Base-by-base conservation (phyloP, 139 green algal genomes). In the Chlorella sp. region DNA sequence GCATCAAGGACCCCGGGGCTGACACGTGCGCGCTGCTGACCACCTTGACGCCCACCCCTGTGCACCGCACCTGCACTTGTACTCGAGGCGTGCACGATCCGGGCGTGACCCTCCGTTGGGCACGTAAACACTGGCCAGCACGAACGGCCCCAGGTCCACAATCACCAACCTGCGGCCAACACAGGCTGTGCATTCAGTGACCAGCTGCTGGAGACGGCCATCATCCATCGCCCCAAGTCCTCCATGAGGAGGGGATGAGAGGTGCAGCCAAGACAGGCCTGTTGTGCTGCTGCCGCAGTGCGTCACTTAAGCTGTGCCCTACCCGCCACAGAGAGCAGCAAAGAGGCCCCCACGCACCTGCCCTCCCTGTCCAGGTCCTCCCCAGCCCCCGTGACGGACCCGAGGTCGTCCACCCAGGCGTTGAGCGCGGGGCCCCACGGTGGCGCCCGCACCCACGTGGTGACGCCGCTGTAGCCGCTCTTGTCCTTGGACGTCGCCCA, bases 121-220 rank as follows among this genome's bases (percentile, higher is more conserved):
- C 26, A 87, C 90, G 64, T 96, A 94, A 60, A 92, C 81, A 61
- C 90, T 91, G 49, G 89, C 71, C 32, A 91, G 73, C 51, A 92
- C 87, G 70, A 94, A 84, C 27, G 76, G 50, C 31, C 79, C 83
- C 49, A 89, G 84, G 72, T 94, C 90, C 2, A 84, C 92, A 5
- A 76, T 42, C 4, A 86, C 63, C 23, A 79, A 10, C 62, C 81
- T 81, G 72, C 49, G 55, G 69, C 33, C 36, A 24, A n/a, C n/a
- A n/a, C n/a, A 62, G 29, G 51, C 51, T 31, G 5, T 4, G n/a
- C n/a, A n/a, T n/a, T n/a, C n/a, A n/a, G n/a, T n/a, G n/a, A n/a
- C n/a, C n/a, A n/a, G n/a, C n/a, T n/a, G n/a, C n/a, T n/a, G n/a
- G n/a, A n/a, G n/a, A n/a, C n/a, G n/a, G n/a, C n/a, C n/a, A n/a